Evolutionary conservation across 768 basidiomycete species (phyloP).

Genomic region (Trametes cinnabarina): DNA sequence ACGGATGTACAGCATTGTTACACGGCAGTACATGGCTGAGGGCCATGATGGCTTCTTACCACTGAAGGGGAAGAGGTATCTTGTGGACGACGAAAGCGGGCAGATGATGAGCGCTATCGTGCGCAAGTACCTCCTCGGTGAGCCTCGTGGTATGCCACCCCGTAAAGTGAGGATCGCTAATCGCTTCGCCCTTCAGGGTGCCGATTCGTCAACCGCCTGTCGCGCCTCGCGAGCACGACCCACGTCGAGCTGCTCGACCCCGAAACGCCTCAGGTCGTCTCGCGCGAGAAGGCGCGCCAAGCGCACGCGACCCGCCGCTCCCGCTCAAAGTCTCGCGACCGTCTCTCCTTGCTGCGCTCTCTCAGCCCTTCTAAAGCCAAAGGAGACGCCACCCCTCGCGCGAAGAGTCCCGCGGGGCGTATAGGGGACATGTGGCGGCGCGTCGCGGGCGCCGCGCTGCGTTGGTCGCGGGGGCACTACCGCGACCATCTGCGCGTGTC

Average conservation of each 20-base stretch:
- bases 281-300: constrained; percentile 46
- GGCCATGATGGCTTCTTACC: constrained; percentile 82
- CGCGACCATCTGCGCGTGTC: constrained; percentile 57
- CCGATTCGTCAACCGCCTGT: constrained; percentile 68
- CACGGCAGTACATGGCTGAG: constrained; percentile 81
- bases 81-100: constrained; percentile 84
- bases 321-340: constrained; percentile 16
- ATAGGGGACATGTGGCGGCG: constrained; percentile 48
- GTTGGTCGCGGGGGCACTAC: constrained; percentile 54
- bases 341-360: constrained; percentile 1
- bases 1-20: constrained; percentile 73
- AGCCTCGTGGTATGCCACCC: not conserved
- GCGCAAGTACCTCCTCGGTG: constrained; percentile 82
- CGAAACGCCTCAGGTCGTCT: constrained; percentile 44
- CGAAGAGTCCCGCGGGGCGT: constrained; percentile 21
- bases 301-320: constrained; percentile 10
- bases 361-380: not conserved
- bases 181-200: constrained; percentile 48
- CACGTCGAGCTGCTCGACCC: constrained; percentile 37
- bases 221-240: constrained; percentile 36
- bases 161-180: not conserved
- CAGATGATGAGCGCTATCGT: constrained; percentile 76
- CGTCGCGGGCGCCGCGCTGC: constrained; percentile 40
- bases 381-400: not conserved
- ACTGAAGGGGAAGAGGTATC: constrained; percentile 60